These are phyloP conservation scores for Synchytrium microbalum DNA, from an alignment of 371 early-diverging fungal genomes.

Conservation along the genomic window DNA sequence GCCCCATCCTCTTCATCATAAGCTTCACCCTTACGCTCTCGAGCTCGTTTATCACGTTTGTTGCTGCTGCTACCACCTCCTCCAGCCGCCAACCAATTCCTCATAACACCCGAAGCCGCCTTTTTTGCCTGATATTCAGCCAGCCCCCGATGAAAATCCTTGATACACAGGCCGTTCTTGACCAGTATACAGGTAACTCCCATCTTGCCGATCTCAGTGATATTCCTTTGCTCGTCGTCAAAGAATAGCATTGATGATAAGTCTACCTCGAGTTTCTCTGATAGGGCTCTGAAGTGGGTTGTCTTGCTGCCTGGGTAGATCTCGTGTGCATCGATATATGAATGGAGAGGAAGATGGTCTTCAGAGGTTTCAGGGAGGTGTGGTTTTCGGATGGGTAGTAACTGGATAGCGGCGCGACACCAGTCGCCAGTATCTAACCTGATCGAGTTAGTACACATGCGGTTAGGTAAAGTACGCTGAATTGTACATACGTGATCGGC, in stretches of 20 bases:
- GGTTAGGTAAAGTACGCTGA: too few species aligned
- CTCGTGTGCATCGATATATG: slow-evolving; percentile 1
- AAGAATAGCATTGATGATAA: slow-evolving; percentile 51
- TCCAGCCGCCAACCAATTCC: neutral
- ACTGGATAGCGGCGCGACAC: neutral
- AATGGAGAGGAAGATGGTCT: neutral
- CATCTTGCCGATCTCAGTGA: slow-evolving; percentile 8
- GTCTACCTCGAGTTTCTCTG: slow-evolving; percentile 25
- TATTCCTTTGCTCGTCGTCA: slow-evolving; percentile 47
- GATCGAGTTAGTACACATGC: too few species aligned
- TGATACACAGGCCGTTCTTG: neutral
- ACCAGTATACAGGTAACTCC: slow-evolving; percentile 11
- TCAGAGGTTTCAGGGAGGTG: neutral
- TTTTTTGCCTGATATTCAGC: neutral
- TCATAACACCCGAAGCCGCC: neutral
- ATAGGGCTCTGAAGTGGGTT: neutral
- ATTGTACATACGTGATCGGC: neutral
- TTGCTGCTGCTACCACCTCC: neutral
- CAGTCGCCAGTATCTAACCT: neutral
- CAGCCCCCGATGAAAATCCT: neutral
- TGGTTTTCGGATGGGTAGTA: neutral
- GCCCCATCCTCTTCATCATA: too few species aligned
- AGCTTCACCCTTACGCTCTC: too few species aligned
- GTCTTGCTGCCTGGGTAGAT: slow-evolving; percentile 1
- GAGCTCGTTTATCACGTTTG: too few species aligned